Evolutionary conservation across 768 basidiomycete species (phyloP), one percentile per base, ranked within the genome.

Genomic region (Boletus rufocinnamomeus): DNA sequence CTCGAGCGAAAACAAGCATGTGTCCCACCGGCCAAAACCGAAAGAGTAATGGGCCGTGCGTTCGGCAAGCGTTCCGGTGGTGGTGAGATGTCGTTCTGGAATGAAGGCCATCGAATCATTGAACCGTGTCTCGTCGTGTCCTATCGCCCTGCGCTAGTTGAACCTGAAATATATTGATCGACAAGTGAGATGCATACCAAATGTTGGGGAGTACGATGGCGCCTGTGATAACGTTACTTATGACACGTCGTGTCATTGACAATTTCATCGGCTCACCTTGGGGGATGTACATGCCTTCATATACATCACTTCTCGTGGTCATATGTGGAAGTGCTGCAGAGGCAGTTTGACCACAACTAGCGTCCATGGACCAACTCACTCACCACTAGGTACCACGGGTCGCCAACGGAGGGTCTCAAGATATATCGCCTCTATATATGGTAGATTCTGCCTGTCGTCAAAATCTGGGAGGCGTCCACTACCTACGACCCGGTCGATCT

Each of bases 71-170:
- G 46, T 52, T n/a, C 69, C 71, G 0, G 52, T 17, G 1, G 61
- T 2, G 8, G 60, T 62, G 14, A 87, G 65, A 72, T 82, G 84
- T 41, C 86, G 76, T 59, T 85, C 82, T 9, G 87, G 85, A 25
- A 77, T 75, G 71, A 86, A 86, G 10, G 63, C 62, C 56, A 76
- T 76, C 6, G 86, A 79, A 38, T 85, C 76, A 8, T 79, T 77
- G 69, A 84, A 87, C 43, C 75, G 70, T 4, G 63, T 67, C 52
- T 78, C 77, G 64, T 87, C 81, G 54, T 83, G 84, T 19, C 78
- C 73, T 38, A 80, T 78, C 8, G 73, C 77, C 77, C 79, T 82
- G 35, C 11, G 2, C 28, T 4, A 28, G 25, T 2, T 71, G 37
- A 63, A 43, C 34, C 19, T n/a, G 27, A 50, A 41, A 32, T 27